A percentile compares a stretch with the other conserved stretches of the same genome.
Conservation (phyloP, 2,329 filamentous ascomycete species). For the Didymella pomorum region DNA sequence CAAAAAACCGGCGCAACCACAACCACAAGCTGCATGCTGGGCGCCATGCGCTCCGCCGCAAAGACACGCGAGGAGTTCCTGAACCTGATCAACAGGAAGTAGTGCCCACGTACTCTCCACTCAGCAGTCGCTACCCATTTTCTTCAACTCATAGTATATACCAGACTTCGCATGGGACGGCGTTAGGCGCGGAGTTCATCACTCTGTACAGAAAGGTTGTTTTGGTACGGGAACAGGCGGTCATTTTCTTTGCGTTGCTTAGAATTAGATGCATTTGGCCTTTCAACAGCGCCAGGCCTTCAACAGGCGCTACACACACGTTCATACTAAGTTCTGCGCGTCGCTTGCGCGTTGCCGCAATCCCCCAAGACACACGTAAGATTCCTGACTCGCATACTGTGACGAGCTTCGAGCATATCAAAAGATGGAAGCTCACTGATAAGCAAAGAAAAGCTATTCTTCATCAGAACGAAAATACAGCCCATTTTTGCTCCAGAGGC, state of each 20-base stretch:
- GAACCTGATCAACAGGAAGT: constrained; percentile 65
- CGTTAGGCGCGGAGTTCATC: constrained; percentile 40
- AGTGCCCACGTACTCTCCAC: constrained; percentile 6
- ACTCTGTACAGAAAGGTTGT: constrained; percentile 29
- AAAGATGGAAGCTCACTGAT: background rate
- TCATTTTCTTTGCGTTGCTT: constrained; percentile 24
- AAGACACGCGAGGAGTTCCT: constrained; percentile 97
- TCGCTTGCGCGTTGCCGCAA: background rate
- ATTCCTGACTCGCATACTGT: background rate
- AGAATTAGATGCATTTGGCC: constrained; percentile 35
- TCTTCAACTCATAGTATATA: constrained; percentile 5
- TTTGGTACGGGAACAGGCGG: constrained; percentile 18
- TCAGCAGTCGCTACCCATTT: background rate
- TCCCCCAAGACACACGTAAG: background rate
- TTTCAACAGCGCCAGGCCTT: constrained; percentile 34
- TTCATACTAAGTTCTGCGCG: constrained; percentile 10
- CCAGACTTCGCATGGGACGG: constrained; percentile 12
- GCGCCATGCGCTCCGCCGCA: constrained; percentile 88
- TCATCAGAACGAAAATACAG: background rate
- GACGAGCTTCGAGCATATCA: background rate
- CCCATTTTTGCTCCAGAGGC: background rate
- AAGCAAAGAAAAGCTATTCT: background rate
- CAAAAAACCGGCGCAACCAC: constrained; percentile 88
- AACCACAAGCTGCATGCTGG: constrained; percentile 97
- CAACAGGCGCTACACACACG: constrained; percentile 39